Base-by-base conservation (phyloP, 2,329 filamentous ascomycete species). In the Penicillium concentricum region DNA sequence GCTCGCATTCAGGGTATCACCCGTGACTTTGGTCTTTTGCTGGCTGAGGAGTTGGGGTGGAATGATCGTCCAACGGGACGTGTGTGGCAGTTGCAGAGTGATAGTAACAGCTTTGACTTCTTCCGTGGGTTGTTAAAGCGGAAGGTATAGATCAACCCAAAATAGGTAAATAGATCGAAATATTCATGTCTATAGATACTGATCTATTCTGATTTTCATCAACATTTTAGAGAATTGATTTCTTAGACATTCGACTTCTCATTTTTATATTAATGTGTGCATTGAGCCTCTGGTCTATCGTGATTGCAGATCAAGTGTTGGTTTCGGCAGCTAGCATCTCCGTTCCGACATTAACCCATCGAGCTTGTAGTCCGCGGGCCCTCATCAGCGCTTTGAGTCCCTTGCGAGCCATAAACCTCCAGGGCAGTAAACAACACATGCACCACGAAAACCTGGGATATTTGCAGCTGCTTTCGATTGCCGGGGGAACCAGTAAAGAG, bases 71-170 rank as follows among this genome's bases (percentile, higher is more conserved):
- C 82, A 2, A 96, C 90, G 0, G 92, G 93, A 0, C 89, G 84
- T 74, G 79, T 88, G 48, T 93, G 89, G 84, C 85, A 88, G 66
- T 76, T 99, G 75, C 92, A 97, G 79, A 97, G 92, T 73, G 94
- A 99, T 74, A 91, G 92, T 72, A 99, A 99, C 70, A 97, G 92
- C 73, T 99, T 99, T 78, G 94, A 99, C 76, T 99, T 96, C 73
- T 96, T 96, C 78, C 90, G 85, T 70, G 94, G 94, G 0, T 70
- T 99, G 67, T 79, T 99, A 20, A 91, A 86, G 78, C 84, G 88
- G 68, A 97, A 96, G 80, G 74, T 87, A 2, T 92, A 68, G 68
- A 37, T n/a, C 7, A 32, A 4, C 26, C 4, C 13, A 44, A 32
- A 15, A 45, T 24, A 44, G 12, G 15, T 34, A 28, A 28, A 34